Conservation (phyloP, 495 filamentous ascomycete genomes). For the Penicilliopsis zonata region DNA sequence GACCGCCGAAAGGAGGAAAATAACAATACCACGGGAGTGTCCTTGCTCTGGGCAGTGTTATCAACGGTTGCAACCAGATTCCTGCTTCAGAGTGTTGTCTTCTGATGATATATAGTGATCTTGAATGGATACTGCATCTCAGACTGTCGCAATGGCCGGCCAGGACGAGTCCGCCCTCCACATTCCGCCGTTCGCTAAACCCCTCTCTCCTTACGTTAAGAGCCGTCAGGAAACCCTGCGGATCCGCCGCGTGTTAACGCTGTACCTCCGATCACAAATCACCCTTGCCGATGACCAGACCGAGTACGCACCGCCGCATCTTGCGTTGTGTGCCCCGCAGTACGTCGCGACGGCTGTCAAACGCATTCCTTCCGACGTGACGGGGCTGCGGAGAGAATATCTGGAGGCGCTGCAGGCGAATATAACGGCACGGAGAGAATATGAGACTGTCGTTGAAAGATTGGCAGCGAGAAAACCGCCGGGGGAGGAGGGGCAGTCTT, state of each 20-base stretch:
- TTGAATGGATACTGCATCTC: neutral
- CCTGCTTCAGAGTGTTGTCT: no score
- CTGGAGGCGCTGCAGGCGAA: conserved; percentile 47
- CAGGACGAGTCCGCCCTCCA: conserved; percentile 8
- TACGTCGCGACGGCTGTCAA: conserved; percentile 24
- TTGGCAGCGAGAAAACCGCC: conserved; percentile 3
- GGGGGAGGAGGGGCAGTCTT: conserved; percentile 2
- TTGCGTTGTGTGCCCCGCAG: conserved; percentile 23
- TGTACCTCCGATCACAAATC: conserved; percentile 30
- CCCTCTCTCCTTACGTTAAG: conserved; percentile 34
- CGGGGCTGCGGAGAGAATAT: conserved; percentile 37
- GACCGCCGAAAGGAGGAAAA: no score
- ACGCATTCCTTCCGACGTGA: conserved; percentile 23
- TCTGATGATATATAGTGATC: no score
- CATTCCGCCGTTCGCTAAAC: conserved; percentile 30
- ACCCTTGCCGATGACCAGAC: conserved; percentile 17
- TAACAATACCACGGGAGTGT: no score
- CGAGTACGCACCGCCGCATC: conserved; percentile 18
- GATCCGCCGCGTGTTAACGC: conserved; percentile 32
- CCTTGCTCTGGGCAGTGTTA: no score
- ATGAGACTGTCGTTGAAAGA: conserved; percentile 21
- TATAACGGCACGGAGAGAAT: conserved; percentile 38
- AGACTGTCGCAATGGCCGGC: neutral
- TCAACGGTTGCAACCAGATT: no score
- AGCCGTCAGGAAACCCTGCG: conserved; percentile 30